These are phyloP conservation scores for Rutstroemia sp. DNA, from an alignment of 2,329 filamentous ascomycete genomes.

Conservation along the genomic window DNA sequence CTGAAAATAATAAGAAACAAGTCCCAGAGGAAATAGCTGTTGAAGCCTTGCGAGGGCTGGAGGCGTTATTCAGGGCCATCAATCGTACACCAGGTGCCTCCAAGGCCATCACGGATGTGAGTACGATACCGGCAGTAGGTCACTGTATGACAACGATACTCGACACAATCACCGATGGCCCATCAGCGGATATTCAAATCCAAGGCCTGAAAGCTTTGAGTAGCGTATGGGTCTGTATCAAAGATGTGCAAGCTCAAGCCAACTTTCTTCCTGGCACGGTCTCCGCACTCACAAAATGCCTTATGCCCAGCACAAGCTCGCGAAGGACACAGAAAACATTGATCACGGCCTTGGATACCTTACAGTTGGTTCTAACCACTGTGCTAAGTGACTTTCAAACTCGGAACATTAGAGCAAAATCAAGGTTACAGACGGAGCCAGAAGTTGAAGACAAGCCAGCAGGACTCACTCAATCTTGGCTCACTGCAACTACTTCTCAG, in stretches of 20 bases:
- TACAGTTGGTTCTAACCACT: constrained; percentile 46
- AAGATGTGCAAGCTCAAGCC: constrained; percentile 67
- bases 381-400: constrained; percentile 53
- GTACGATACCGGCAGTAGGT: constrained; percentile 69
- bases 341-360: constrained; percentile 48
- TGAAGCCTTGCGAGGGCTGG: constrained; percentile 63
- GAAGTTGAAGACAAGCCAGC: constrained; percentile 29
- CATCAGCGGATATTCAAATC: constrained; percentile 60
- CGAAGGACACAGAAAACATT: constrained; percentile 58
- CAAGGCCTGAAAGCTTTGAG: constrained; percentile 60
- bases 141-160: constrained; percentile 76
- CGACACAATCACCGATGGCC: constrained; percentile 59
- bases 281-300: constrained; percentile 64
- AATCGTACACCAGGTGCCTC: constrained; percentile 42
- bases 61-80: constrained; percentile 55
- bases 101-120: constrained; percentile 43
- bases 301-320: constrained; percentile 61
- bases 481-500: constrained; percentile 71
- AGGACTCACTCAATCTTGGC: constrained; percentile 50
- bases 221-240: constrained; percentile 55
- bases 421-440: constrained; percentile 21
- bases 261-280: constrained; percentile 84
- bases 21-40: constrained; percentile 67
- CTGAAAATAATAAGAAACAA: constrained; percentile 43
- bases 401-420: constrained; percentile 30